Percentiles rank a stretch among this genome's conserved stretches.
Evolutionary conservation across 768 basidiomycete genomes (phyloP).

Genomic region (Lyophyllum semitale): DNA sequence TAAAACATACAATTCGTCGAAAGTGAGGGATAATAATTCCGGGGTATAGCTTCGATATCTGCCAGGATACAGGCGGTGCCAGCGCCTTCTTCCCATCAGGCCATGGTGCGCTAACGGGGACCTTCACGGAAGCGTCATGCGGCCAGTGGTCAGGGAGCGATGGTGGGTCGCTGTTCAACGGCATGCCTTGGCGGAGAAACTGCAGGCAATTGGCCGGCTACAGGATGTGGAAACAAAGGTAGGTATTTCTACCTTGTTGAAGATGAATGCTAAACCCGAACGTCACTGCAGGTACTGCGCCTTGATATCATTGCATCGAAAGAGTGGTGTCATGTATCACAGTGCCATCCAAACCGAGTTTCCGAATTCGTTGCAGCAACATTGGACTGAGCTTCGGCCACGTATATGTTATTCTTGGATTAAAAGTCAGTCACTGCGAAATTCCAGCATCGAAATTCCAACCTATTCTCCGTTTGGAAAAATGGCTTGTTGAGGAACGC

Average conservation of each 20-base stretch:
- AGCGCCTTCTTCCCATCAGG: conserved; percentile 57
- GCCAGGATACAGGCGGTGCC: conserved; percentile 56
- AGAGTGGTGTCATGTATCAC: background rate
- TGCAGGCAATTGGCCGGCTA: conserved; percentile 52
- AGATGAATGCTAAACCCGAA: background rate
- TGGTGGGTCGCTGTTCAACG: conserved; percentile 44
- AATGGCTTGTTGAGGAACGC: conserved; percentile 13
- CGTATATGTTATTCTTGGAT: conserved; percentile 22
- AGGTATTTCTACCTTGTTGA: conserved; percentile 1
- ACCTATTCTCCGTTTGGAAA: background rate
- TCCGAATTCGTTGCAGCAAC: conserved; percentile 29
- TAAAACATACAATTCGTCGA: background rate
- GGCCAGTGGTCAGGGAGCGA: conserved; percentile 60
- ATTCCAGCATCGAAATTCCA: background rate
- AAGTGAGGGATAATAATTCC: background rate
- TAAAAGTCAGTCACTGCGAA: background rate
- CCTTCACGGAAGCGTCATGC: conserved; percentile 57
- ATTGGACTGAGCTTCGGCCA: conserved; percentile 42
- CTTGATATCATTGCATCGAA: conserved; percentile 8
- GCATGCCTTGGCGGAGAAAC: conserved; percentile 54
- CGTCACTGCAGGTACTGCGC: conserved; percentile 16
- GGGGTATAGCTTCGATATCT: conserved; percentile 56
- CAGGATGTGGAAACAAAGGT: conserved; percentile 59
- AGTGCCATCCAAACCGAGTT: background rate
- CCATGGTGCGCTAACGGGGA: conserved; percentile 54